These are phyloP conservation scores for Sambucus nigra DNA, from an alignment of 129 eudicot genomes.

Conservation along the genomic window DNA sequence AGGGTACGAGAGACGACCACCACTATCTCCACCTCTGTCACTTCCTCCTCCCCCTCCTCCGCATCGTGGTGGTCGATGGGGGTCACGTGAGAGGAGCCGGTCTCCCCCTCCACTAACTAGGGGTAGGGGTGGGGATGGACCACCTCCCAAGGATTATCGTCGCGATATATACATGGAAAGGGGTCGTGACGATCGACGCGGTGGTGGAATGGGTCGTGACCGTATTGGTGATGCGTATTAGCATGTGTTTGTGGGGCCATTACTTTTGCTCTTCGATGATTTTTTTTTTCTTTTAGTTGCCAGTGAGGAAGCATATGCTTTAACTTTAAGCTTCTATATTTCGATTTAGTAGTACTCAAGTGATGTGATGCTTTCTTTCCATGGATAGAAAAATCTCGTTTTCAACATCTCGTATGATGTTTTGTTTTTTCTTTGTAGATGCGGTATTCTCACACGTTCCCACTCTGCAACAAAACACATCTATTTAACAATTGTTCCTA, in stretches of 20 bases:
- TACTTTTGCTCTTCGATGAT: neutral
- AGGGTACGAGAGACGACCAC: constrained; percentile 45
- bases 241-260: neutral
- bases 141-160: constrained; percentile 40
- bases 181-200: constrained; percentile 68
- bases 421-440: no score
- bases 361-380: no score
- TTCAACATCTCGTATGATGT: no score
- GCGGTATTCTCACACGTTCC: no score
- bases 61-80: constrained; percentile 45
- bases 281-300: no score
- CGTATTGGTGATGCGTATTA: constrained; percentile 29
- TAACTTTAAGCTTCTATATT: neutral
- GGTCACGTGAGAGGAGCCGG: constrained; percentile 52
- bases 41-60: constrained; percentile 25
- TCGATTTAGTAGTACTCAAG: no score
- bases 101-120: no score
- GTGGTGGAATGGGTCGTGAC: constrained; percentile 28
- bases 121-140: constrained; percentile 44
- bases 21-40: constrained; percentile 40
- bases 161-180: constrained; percentile 57
- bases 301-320: no score
- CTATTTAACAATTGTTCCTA: no score
- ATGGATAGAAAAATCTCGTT: no score
- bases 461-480: no score